Evolutionary conservation across 768 basidiomycete genomes (phyloP).

Genomic region (Agaricus sinodeliciosus): DNA sequence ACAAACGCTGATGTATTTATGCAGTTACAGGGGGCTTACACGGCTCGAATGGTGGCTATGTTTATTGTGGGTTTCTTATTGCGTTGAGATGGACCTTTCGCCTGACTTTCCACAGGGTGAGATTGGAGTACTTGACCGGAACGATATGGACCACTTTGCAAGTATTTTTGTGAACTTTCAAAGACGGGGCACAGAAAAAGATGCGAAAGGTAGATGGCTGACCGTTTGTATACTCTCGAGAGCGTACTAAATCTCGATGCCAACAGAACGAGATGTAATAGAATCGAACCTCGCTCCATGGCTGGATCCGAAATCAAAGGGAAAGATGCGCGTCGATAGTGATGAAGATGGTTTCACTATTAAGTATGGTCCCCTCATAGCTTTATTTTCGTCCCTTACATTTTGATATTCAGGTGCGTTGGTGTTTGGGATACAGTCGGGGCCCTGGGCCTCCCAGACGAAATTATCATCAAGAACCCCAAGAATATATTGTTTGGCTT

Average conservation of each 20-base stretch:
- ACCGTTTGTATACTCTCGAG: too few species aligned
- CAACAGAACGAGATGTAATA: constrained; percentile 32
- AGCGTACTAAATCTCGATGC: too few species aligned
- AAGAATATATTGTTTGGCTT: constrained; percentile 58
- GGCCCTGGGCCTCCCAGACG: constrained; percentile 62
- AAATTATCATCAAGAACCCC: constrained; percentile 40
- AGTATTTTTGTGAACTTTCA: constrained; percentile 57
- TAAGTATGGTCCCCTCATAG: constrained; percentile 36
- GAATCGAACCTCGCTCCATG: constrained; percentile 45
- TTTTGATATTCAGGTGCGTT: constrained; percentile 38
- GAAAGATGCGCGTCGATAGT: constrained; percentile 44
- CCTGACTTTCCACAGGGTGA: constrained; percentile 38
- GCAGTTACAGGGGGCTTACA: constrained; percentile 60
- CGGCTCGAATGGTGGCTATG: constrained; percentile 66
- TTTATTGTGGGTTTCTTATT: constrained; percentile 43
- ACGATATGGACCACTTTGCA: constrained; percentile 68
- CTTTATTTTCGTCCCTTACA: not conserved
- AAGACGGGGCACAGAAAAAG: constrained; percentile 49
- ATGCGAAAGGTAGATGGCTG: constrained; percentile 32
- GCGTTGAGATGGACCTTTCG: not conserved
- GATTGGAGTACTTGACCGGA: constrained; percentile 65
- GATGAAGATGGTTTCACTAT: constrained; percentile 47
- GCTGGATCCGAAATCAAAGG: constrained; percentile 44
- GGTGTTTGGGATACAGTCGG: constrained; percentile 82
- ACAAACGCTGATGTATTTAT: not conserved